Base-by-base conservation (phyloP, 2,329 filamentous ascomycete genomes). In the Plenodomus tracheiphilus region DNA sequence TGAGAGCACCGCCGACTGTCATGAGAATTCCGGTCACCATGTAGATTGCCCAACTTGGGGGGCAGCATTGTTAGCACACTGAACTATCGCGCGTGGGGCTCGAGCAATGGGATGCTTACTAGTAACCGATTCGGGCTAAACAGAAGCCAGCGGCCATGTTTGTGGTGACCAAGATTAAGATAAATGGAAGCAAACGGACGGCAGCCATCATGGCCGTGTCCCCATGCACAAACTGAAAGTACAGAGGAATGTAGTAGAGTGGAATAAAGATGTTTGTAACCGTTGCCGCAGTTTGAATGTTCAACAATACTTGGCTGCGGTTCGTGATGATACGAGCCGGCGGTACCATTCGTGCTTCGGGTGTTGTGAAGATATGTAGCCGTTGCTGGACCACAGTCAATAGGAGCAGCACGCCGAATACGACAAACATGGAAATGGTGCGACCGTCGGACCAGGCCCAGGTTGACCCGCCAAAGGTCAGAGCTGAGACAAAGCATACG, bases 381-480 rank as follows among this genome's bases (percentile, higher is more conserved):
- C 40, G 25, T 58, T 84, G 81, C 43, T 81, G 77, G 0, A 78
- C 2, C 2, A 52, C 56, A 48, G 81, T 80, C 4, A 66, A 46
- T 36, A 77, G 59, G 21, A 75, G 65, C 0, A 75, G 51, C 0
- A 79, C 64, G 1, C 69, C 77, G 15, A 75, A 75, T 1, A 79
- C 49, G 11, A 77, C 69, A 63, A 78, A 82, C 1, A 78, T 61
- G 0, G 67, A 70, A 36, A 83, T 81, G 19, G 72, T 70, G 0
- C 67, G 58, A 1, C 68, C 73, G 5, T 67, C 71, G 44, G 68
- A 55, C 80, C 81, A 84, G 0, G 69, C 55, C 41, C 75, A 84
- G 4, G 74, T 34, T 1, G 67, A 62, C 3, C 81, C 81, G 9
- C 78, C 80, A 39, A 83, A 80, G 44, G 72, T 74, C 48, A 82